phyloP scores from a whole-genome alignment of 2,329 filamentous ascomycete genomes.

The Teratosphaeria destructans region DNA sequence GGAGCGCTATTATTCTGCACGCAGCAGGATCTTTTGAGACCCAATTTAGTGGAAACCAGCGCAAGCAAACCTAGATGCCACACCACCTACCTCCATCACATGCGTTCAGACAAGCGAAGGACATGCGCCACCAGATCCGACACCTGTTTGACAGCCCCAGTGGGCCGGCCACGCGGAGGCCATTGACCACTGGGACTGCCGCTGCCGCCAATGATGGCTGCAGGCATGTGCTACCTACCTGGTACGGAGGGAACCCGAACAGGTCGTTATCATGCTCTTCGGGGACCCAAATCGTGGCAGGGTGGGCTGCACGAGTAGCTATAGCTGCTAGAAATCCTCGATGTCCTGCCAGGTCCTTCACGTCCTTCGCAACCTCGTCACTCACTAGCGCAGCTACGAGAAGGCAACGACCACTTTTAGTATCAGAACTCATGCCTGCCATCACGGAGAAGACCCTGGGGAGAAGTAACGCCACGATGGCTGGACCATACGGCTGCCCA shows the following conservation, averaged over 20 bases:
- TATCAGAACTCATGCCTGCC: not conserved
- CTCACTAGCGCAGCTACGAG: not conserved
- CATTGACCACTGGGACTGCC: not conserved
- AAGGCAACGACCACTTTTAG: not conserved
- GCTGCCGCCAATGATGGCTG: not conserved
- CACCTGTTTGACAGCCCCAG: not conserved
- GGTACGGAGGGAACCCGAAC: not conserved
- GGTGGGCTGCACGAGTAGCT: not conserved
- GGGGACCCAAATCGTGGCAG: not conserved
- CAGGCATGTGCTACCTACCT: not conserved
- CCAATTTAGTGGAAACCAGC: not conserved
- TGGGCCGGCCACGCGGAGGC: not conserved
- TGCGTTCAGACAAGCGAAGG: not conserved
- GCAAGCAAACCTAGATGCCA: not conserved
- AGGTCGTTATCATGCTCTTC: not conserved
- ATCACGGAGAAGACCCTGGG: not conserved
- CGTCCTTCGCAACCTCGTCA: not conserved
- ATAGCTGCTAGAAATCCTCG: not conserved
- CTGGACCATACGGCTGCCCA: constrained; percentile 1
- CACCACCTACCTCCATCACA: not conserved
- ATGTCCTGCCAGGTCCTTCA: not conserved
- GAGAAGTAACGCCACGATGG: not conserved
- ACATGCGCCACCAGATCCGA: not conserved
- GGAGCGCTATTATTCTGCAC: not conserved
- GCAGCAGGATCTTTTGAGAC: not conserved